phyloP scores from a whole-genome alignment of 805 yeast species.

The Kluyveromyces dobzhanskii region DNA sequence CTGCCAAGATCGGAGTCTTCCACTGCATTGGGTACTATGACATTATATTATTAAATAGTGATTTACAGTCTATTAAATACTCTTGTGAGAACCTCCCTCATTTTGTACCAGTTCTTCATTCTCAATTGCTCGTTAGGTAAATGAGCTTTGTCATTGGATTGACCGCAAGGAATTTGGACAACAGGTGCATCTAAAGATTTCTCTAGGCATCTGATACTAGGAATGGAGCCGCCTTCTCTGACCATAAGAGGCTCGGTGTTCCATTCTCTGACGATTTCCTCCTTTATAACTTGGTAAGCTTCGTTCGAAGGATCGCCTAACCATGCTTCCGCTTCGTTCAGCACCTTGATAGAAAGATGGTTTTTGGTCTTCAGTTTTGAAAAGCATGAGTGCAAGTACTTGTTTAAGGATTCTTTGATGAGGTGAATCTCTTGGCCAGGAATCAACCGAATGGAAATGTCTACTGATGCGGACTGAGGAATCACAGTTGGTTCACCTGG shows the following conservation, averaged over 20 bases:
- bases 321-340: constrained; percentile 95
- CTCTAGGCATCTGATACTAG: constrained; percentile 79
- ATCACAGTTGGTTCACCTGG: constrained; percentile 87
- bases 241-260: constrained; percentile 71
- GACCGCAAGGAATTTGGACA: constrained; percentile 95
- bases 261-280: constrained; percentile 67
- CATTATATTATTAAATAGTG: too few species aligned
- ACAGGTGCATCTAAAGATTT: constrained; percentile 80
- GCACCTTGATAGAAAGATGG: constrained; percentile 47
- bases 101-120: constrained; percentile 65
- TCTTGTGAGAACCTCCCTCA: constrained; percentile 54
- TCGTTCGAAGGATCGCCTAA: constrained; percentile 74
- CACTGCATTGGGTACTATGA: too few species aligned
- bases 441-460: constrained; percentile 76
- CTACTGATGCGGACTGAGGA: constrained; percentile 70
- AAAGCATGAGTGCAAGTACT: constrained; percentile 43
- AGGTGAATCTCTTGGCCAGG: constrained; percentile 71
- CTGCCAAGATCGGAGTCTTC: too few species aligned
- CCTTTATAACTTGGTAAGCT: constrained; percentile 59
- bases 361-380: constrained; percentile 49
- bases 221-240: constrained; percentile 96
- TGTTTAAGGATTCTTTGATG: constrained; percentile 43
- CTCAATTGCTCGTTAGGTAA: constrained; percentile 79
- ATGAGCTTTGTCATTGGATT: constrained; percentile 90
- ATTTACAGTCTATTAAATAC: constrained; percentile 38